Evolutionary conservation across 2,329 filamentous ascomycete genomes (phyloP).

Genomic region (Penicillium sp.): DNA sequence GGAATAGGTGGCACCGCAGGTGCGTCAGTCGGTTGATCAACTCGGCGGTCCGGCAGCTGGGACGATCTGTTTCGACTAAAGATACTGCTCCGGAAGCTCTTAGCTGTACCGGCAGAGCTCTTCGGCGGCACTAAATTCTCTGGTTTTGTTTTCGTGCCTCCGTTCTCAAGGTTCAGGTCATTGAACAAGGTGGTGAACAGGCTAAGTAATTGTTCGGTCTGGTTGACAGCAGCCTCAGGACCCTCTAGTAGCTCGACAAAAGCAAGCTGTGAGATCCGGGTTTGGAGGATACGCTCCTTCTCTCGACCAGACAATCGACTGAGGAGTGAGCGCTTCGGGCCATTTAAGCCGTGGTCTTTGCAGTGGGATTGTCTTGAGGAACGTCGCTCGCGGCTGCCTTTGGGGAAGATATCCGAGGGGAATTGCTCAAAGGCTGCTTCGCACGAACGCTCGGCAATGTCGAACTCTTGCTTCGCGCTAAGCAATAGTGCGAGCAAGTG

Average conservation of each 20-base stretch:
- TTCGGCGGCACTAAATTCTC: slow-evolving; percentile 63
- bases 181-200: slow-evolving; percentile 84
- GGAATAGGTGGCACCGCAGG: slow-evolving; percentile 29
- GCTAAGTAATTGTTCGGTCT: slow-evolving; percentile 80
- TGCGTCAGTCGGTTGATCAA: slow-evolving; percentile 42
- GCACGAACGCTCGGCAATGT: slow-evolving; percentile 78
- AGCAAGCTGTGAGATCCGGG: slow-evolving; percentile 92
- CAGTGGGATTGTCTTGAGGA: slow-evolving; percentile 30
- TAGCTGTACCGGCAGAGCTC: slow-evolving; percentile 71
- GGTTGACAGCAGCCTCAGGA: slow-evolving; percentile 82
- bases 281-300: slow-evolving; percentile 84
- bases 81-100: slow-evolving; percentile 74
- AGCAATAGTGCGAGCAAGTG: slow-evolving; percentile 85
- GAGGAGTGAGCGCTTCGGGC: slow-evolving; percentile 58
- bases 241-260: slow-evolving; percentile 84
- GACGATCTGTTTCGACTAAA: slow-evolving; percentile 67
- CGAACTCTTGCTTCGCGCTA: slow-evolving; percentile 83
- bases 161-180: slow-evolving; percentile 52
- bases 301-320: slow-evolving; percentile 83
- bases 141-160: slow-evolving; percentile 33
- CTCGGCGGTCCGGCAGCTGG: slow-evolving; percentile 49
- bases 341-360: slow-evolving; percentile 20
- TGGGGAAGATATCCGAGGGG: slow-evolving; percentile 70
- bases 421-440: slow-evolving; percentile 93
- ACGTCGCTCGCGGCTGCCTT: slow-evolving; percentile 55